Base-by-base conservation (phyloP, 345 rosid genomes). In the Eucalyptus regnans region DNA sequence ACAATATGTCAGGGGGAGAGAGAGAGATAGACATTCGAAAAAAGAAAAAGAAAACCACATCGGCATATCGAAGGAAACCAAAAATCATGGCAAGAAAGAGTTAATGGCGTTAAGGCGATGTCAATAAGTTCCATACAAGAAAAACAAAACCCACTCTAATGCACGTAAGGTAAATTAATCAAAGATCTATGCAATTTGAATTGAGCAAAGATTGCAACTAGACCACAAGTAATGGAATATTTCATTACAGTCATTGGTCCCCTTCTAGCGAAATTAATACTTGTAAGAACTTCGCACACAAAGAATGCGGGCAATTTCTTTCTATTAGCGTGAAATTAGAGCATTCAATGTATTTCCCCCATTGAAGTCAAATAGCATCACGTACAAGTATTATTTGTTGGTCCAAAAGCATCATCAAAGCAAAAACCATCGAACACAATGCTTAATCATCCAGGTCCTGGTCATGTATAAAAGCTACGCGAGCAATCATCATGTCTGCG, bases 151-250 rank as follows among this genome's bases (percentile, higher is more conserved):
- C 31, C 0, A 0, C 15, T 27, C 8, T 60, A 8, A 58, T 9
- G 64, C 29, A 22, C 0, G 1, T 58, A 25, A 62, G 14, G 2
- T 12, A 27, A 60, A 27, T 13, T 7, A 0, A 1, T 60, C 68
- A 27, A 12, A 68, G 43, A 17, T 31, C 7, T 8, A 3, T 0
- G 10, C 80, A 1, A 16, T 16, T 16, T 16, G 80, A 33, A 68
- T 31, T 9, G 12, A 68, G 23, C 80, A 31, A 16, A 68, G 23
- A 33, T 33, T 16, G 44, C 23, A 68, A 33, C 12, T 16, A 16
- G 8, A 51, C 4, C 54, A 6, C 8, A 0, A 0, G 54, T 16
- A 16, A 51, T 0, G 2, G 3, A 15, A 20, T 1, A 18, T 54
- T 54, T 54, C 25, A 7, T 18, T 54, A 18, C 2, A 8, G 1